These are phyloP conservation scores for Pythium brassicae DNA, from an alignment of 352 stramenopile genomes.

Conservation along the genomic window DNA sequence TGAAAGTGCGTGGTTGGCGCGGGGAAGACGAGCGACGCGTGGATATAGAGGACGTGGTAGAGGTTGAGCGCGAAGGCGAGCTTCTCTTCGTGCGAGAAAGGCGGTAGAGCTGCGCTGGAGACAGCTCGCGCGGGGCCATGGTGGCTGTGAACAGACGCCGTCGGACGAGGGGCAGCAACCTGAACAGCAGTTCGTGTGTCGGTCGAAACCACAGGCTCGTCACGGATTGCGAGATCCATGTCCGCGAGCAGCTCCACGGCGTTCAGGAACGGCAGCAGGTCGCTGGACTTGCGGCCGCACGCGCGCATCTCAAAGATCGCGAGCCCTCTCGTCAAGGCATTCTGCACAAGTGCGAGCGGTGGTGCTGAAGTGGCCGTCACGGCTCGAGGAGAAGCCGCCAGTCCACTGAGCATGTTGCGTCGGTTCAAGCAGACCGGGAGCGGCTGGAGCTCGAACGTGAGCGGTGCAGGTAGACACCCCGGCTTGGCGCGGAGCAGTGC, in stretches of 20 bases:
- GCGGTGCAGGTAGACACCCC: conserved; percentile 5
- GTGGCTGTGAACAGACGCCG: neutral
- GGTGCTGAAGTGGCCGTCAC: neutral
- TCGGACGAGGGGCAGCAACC: too few species aligned
- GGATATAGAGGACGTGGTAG: conserved; percentile 87
- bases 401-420: conserved; percentile 22
- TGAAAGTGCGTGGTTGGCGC: conserved; percentile 43
- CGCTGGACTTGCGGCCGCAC: conserved; percentile 13
- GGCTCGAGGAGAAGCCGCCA: neutral
- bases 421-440: conserved; percentile 56
- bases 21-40: conserved; percentile 69
- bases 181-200: neutral
- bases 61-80: conserved; percentile 87
- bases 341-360: conserved; percentile 18
- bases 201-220: conserved; percentile 5
- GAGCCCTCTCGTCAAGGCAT: conserved; percentile 23
- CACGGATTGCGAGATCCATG: conserved; percentile 22
- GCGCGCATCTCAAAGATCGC: conserved; percentile 16
- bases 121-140: neutral
- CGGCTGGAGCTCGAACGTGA: conserved; percentile 23
- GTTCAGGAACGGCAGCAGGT: conserved; percentile 43
- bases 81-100: conserved; percentile 29
- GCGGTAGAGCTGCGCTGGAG: neutral
- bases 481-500: conserved; percentile 8
- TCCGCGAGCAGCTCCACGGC: conserved; percentile 43